Percentiles rank a stretch among this genome's conserved stretches.
Conservation (phyloP, 2,329 filamentous ascomycete genomes). For the Cercospora beticola region DNA sequence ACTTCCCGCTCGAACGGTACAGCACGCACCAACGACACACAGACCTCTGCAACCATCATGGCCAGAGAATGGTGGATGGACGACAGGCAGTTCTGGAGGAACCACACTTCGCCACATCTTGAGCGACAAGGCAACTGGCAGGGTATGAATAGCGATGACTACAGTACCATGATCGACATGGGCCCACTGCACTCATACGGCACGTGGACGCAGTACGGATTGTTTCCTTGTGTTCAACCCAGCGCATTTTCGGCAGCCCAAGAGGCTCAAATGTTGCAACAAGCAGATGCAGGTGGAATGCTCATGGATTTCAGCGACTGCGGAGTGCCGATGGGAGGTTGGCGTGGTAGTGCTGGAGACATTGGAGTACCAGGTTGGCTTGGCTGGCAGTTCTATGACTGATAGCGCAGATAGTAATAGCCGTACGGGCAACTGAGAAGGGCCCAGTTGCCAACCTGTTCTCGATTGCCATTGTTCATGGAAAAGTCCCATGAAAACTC, state of each 20-base stretch:
- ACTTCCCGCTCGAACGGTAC: background rate
- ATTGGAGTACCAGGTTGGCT: background rate
- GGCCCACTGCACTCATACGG: constrained; percentile 3
- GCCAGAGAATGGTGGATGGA: background rate
- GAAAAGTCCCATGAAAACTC: background rate
- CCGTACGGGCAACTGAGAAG: background rate
- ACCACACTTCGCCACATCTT: background rate
- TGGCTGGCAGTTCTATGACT: background rate
- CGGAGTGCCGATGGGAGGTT: background rate
- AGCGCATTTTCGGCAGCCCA: background rate
- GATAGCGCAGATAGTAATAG: background rate
- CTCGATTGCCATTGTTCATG: background rate
- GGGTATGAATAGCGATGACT: background rate
- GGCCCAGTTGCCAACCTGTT: background rate
- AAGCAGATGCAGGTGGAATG: constrained; percentile 2
- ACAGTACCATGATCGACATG: background rate
- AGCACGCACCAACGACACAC: background rate
- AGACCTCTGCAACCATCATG: background rate
- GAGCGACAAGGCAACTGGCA: background rate
- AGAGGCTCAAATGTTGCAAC: background rate
- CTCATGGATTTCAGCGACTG: background rate
- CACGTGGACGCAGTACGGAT: background rate
- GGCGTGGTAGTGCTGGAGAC: background rate
- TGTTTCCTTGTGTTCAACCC: background rate
- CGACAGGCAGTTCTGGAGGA: background rate